Conservation (phyloP, 2,329 filamentous ascomycete species). For the Alternaria conjuncta region DNA sequence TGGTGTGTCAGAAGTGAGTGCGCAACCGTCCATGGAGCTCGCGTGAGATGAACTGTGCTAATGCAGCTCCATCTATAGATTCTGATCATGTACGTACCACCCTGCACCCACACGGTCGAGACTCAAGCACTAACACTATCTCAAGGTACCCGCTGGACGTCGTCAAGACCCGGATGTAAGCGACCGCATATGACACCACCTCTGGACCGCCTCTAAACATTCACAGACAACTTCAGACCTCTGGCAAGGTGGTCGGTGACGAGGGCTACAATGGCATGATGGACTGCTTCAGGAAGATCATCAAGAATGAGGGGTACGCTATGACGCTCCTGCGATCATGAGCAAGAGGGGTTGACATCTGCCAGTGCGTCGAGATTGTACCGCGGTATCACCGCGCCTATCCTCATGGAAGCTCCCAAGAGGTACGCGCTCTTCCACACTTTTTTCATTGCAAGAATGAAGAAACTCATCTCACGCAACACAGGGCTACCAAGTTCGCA, state of each 20-base stretch:
- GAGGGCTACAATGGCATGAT: constrained; percentile 97
- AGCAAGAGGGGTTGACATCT: constrained; percentile 17
- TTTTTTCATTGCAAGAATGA: background rate
- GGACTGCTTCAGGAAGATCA: constrained; percentile 97
- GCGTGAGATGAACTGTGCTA: constrained; percentile 29
- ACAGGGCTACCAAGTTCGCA: constrained; percentile 93
- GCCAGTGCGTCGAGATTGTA: constrained; percentile 84
- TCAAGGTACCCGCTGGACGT: constrained; percentile 98
- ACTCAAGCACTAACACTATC: background rate
- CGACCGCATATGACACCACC: constrained; percentile 8
- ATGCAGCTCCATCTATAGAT: constrained; percentile 64
- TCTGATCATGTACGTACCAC: constrained; percentile 72
- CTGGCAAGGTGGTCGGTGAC: constrained; percentile 69
- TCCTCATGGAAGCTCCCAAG: constrained; percentile 97
- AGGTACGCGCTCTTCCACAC: constrained; percentile 48
- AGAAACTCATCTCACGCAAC: constrained; percentile 6
- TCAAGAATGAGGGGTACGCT: constrained; percentile 88
- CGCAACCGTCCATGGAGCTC: constrained; percentile 12
- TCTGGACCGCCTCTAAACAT: constrained; percentile 30
- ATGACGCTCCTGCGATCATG: background rate
- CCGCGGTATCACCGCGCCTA: constrained; percentile 92
- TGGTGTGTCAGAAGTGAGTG: constrained; percentile 91
- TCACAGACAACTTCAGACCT: constrained; percentile 80
- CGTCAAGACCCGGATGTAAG: constrained; percentile 96
- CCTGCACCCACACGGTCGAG: background rate